Base-by-base conservation (phyloP, 2,329 filamentous ascomycete genomes). In the Microcyclospora pomicola region DNA sequence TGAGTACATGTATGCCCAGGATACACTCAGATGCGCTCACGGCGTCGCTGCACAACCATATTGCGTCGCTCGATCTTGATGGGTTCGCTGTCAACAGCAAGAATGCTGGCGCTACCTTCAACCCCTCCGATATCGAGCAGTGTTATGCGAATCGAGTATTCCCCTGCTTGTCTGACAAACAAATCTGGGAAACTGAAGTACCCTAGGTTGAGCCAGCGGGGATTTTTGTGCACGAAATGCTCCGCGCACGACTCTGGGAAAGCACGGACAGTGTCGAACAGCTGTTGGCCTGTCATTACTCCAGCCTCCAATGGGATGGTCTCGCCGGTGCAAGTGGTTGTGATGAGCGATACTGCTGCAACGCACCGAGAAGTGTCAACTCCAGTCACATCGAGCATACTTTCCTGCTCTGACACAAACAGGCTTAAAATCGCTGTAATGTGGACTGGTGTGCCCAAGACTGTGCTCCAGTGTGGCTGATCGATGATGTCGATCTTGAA, bases 401-500 rank as follows among this genome's bases (percentile, higher is more conserved):
- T 4, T 7, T 24, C 19, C 19, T 24, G 19, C 19, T 24, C 7
- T 24, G 19, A 24, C 7, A 24, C 19, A 24, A 4, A 24, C 7
- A 24, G 19, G 19, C 19, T 4, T 7, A 24, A 7, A 46, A 55
- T 50, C 36, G 54, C 49, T 5, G 54, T 53, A 2, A 47, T 49
- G 31, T 53, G 52, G 10, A 56, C 48, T 14, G 51, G 44, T 31
- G 47, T 44, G 24, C 54, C 54, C 12, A 53, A 48, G 12, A 47
- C 40, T 13, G 53, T 44, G 15, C 42, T 39, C 32, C 41, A 33
- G 10, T 42, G 41, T 19, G 54, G 54, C 38, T 55, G 54, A 9
- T 47, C 49, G 19, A 56, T 55, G 40, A 57, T 42, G 37, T 57
- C 51, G 28, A 57, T 45, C 35, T 53, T 50, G 40, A 55, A 55